These are phyloP conservation scores for Ophiostoma ips DNA, from an alignment of 2,329 filamentous ascomycete genomes.

Conservation along the genomic window DNA sequence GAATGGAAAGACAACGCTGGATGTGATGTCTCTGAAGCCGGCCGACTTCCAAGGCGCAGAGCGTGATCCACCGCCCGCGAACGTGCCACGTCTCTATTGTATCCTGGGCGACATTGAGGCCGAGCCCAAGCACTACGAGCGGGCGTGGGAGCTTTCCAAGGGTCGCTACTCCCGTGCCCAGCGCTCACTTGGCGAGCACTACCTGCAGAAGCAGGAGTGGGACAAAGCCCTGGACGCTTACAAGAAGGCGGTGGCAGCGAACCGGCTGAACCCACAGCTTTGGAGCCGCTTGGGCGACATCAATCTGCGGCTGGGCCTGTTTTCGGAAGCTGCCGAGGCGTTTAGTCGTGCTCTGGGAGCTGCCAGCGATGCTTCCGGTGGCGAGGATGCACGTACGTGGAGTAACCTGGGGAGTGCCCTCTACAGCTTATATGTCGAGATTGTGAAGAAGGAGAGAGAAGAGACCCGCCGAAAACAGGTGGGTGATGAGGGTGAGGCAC, in stretches of 20 bases:
- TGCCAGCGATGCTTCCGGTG: constrained; percentile 49
- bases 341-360: constrained; percentile 68
- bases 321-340: constrained; percentile 65
- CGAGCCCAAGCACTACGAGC: constrained; percentile 61
- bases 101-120: constrained; percentile 84
- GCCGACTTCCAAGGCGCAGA: constrained; percentile 47
- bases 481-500: constrained; percentile 18
- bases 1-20: constrained; percentile 40
- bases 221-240: constrained; percentile 64
- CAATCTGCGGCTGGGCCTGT: constrained; percentile 61
- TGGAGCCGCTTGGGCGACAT: constrained; percentile 92
- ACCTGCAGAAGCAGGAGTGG: constrained; percentile 53
- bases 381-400: constrained; percentile 84
- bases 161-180: constrained; percentile 76
- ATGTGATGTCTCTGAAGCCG: constrained; percentile 42
- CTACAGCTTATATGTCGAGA: constrained; percentile 50
- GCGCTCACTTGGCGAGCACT: constrained; percentile 68
- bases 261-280: constrained; percentile 65
- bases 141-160: constrained; percentile 77
- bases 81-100: constrained; percentile 80
- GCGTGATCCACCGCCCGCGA: constrained; percentile 55
- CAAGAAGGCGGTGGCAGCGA: constrained; percentile 59
- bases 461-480: constrained; percentile 12
- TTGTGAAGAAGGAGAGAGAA: constrained; percentile 25
- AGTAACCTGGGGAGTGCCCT: constrained; percentile 84